These are phyloP conservation scores for Solanum tacnaense DNA, from an alignment of 257 asterid species.

Conservation along the genomic window DNA sequence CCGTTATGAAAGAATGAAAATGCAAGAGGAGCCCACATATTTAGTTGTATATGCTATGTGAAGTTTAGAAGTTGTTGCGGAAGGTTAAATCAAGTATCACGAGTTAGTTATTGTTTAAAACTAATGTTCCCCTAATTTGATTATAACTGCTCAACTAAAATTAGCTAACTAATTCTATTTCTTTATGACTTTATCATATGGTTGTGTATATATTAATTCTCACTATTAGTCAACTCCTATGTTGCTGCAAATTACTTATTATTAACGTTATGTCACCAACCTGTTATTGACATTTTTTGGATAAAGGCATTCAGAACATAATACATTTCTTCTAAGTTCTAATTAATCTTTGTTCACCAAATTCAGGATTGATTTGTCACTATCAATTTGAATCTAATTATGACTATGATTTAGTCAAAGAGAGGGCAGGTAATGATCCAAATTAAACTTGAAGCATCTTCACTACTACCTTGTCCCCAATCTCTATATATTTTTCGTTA, in stretches of 20 bases:
- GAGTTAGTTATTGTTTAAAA: background rate
- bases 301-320: background rate
- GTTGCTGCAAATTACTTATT: background rate
- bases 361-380: background rate
- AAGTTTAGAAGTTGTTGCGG: background rate
- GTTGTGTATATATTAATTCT: background rate
- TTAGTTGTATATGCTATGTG: background rate
- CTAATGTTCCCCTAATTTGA: slow-evolving; percentile 1
- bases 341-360: background rate
- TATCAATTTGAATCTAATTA: background rate
- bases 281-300: background rate
- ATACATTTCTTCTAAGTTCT: background rate
- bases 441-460: background rate
- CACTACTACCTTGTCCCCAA: background rate
- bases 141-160: background rate
- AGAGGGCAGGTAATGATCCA: background rate
- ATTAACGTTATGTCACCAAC: background rate
- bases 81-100: background rate
- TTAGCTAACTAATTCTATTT: background rate
- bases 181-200: background rate
- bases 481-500: background rate
- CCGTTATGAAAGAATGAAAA: background rate
- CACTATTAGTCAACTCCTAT: background rate
- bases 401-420: background rate
- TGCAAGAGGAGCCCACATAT: background rate